Percentiles rank a stretch among this genome's conserved stretches.
Conservation (phyloP, 2,329 filamentous ascomycete genomes). For the Colletotrichum somersetense region DNA sequence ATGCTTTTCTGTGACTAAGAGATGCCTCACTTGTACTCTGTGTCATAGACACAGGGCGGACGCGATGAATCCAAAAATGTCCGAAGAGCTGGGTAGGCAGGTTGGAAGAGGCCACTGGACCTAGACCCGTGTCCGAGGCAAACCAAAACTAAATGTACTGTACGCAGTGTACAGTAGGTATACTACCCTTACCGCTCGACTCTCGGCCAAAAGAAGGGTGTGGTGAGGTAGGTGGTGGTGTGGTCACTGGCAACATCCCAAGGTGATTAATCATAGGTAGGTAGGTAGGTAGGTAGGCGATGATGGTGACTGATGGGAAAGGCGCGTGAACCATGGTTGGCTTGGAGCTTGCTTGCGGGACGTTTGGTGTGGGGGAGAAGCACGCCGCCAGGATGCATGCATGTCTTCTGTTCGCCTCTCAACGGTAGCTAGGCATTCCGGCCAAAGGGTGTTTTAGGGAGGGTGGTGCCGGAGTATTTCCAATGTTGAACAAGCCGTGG, state of each 20-base stretch:
- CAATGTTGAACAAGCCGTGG: slow-evolving; percentile 2
- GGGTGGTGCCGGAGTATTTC: not conserved
- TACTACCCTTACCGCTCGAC: too few species aligned
- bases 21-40: not conserved
- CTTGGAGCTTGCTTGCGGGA: slow-evolving; percentile 2
- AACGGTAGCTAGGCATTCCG: slow-evolving; percentile 10
- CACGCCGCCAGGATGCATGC: slow-evolving; percentile 13
- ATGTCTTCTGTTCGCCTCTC: slow-evolving; percentile 6
- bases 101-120: not conserved
- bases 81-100: not conserved
- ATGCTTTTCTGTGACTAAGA: slow-evolving; percentile 3
- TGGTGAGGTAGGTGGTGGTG: not conserved
- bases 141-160: not conserved
- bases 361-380: slow-evolving; percentile 17
- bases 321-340: slow-evolving; percentile 22
- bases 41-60: slow-evolving; percentile 2
- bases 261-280: too few species aligned
- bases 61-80: not conserved
- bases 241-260: not conserved
- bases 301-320: slow-evolving; percentile 1
- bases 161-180: too few species aligned
- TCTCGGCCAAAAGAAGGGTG: not conserved
- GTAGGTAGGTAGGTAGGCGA: too few species aligned
- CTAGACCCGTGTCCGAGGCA: not conserved
- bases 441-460: not conserved